phyloP scores from a whole-genome alignment of 495 filamentous ascomycete genomes.

The Elaphomyces granulatus region DNA sequence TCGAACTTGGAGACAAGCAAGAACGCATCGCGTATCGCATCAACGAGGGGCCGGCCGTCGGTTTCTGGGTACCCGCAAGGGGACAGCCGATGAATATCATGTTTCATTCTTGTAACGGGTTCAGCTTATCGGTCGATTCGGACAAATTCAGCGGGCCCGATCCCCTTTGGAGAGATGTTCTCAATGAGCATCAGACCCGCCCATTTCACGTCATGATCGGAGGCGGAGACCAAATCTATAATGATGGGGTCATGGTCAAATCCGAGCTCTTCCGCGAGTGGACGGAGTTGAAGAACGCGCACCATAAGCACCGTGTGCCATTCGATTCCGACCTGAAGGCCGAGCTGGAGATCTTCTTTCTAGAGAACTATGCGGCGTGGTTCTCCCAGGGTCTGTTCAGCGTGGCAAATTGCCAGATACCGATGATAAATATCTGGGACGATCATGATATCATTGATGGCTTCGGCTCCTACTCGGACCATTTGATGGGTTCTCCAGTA shows the following conservation, averaged over 20 bases:
- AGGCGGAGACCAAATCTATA: constrained; percentile 95
- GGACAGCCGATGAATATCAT: constrained; percentile 93
- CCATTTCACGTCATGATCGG: constrained; percentile 99
- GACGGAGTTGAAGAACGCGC: constrained; percentile 64
- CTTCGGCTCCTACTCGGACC: constrained; percentile 81
- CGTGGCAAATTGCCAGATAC: constrained; percentile 85
- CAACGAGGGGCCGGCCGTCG: constrained; percentile 75
- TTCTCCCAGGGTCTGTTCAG: constrained; percentile 92
- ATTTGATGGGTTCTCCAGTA: constrained; percentile 83
- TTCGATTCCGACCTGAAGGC: constrained; percentile 67
- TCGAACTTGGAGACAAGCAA: constrained; percentile 64
- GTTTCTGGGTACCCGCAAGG: constrained; percentile 85
- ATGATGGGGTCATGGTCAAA: constrained; percentile 64
- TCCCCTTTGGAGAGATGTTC: constrained; percentile 89
- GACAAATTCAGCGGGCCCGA: constrained; percentile 78
- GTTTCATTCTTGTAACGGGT: constrained; percentile 97
- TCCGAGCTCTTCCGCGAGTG: constrained; percentile 65
- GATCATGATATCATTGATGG: constrained; percentile 98
- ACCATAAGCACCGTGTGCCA: constrained; percentile 57
- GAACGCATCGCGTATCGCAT: constrained; percentile 88
- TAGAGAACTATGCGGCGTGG: constrained; percentile 77
- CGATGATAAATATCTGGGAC: constrained; percentile 97
- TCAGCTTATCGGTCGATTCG: constrained; percentile 65
- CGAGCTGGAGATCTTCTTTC: constrained; percentile 75
- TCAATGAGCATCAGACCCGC: constrained; percentile 80